These are phyloP conservation scores for Sporisorium scitamineum DNA, from an alignment of 1,284 basidiomycete genomes.

Conservation along the genomic window DNA sequence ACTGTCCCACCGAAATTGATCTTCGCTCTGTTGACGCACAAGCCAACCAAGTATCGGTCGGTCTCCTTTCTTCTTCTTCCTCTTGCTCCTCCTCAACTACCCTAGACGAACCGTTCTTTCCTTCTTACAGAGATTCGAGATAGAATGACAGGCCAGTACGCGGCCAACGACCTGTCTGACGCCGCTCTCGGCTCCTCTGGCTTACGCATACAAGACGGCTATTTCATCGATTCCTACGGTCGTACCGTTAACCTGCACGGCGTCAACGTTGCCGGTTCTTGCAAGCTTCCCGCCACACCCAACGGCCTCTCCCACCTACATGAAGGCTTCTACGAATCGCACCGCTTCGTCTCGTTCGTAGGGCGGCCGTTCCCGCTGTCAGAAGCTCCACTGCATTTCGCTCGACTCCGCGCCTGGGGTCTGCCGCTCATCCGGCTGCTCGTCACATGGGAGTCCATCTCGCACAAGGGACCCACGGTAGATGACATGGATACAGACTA, in stretches of 20 bases:
- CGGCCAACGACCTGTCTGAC: slow-evolving; percentile 55
- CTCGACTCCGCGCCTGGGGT: slow-evolving; percentile 69
- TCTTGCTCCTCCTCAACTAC: background rate
- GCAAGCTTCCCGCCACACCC: slow-evolving; percentile 65
- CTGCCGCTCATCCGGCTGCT: slow-evolving; percentile 73
- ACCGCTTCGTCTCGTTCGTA: slow-evolving; percentile 68
- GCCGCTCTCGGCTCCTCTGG: slow-evolving; percentile 44
- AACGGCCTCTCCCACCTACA: slow-evolving; percentile 49
- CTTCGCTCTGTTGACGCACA: background rate
- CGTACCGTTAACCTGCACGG: slow-evolving; percentile 69
- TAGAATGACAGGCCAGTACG: slow-evolving; percentile 25
- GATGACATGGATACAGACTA: slow-evolving; percentile 82
- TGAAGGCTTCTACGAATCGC: slow-evolving; percentile 64
- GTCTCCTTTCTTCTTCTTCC: background rate
- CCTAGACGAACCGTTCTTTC: too few species aligned
- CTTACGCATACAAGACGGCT: slow-evolving; percentile 37
- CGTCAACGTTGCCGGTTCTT: slow-evolving; percentile 68
- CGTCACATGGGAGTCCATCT: slow-evolving; percentile 97
- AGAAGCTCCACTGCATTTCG: slow-evolving; percentile 63
- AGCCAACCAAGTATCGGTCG: slow-evolving; percentile 4
- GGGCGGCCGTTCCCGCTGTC: slow-evolving; percentile 69
- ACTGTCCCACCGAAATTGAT: background rate
- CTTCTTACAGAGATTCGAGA: background rate
- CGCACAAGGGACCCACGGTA: slow-evolving; percentile 76
- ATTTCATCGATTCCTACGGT: slow-evolving; percentile 65